Evolutionary conservation across 148 eudicot species (phyloP).

Genomic region (Chenopodium berlandieri): DNA sequence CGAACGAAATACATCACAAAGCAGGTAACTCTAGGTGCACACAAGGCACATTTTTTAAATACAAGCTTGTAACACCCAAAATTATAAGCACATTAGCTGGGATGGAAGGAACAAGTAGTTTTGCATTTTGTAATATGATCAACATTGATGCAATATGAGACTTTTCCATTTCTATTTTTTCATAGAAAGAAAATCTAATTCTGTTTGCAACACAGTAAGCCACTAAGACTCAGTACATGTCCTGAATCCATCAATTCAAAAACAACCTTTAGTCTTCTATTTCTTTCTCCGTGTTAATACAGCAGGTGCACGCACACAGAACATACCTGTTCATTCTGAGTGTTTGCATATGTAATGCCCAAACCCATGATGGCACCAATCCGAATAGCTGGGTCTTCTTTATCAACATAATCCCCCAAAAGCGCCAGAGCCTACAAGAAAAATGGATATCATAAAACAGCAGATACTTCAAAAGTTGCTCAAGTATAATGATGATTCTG

Average conservation of each 20-base stretch:
- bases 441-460: not conserved
- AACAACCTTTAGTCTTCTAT: not conserved
- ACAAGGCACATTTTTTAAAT: not conserved
- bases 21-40: not conserved
- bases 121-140: not conserved
- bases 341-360: conserved; percentile 93
- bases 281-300: not conserved
- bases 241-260: not conserved
- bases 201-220: not conserved
- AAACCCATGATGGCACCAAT: conserved; percentile 98
- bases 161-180: not conserved
- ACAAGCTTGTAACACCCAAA: not conserved
- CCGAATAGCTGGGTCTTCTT: conserved; percentile 71
- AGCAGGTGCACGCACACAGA: not conserved
- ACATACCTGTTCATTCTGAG: conserved; percentile 73
- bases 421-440: conserved; percentile 76
- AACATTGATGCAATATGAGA: not conserved
- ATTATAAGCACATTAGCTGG: not conserved
- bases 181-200: not conserved
- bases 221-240: not conserved
- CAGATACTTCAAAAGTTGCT: not conserved
- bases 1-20: not conserved
- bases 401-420: conserved; percentile 73
- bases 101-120: not conserved
- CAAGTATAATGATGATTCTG: not conserved